phyloP scores from a whole-genome alignment of 1,284 basidiomycete genomes.

The Boletus smithii region DNA sequence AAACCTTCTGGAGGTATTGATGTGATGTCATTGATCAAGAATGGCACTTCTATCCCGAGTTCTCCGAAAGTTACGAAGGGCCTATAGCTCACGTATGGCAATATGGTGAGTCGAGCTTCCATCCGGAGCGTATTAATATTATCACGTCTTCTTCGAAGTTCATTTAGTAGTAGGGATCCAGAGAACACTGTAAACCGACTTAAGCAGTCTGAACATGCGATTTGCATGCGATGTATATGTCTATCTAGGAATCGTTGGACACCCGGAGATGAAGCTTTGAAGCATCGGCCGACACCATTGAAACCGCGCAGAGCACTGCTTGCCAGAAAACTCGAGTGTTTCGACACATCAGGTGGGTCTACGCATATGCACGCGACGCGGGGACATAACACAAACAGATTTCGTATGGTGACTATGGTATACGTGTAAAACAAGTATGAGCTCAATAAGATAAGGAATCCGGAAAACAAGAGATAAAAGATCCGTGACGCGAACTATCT shows the following conservation, averaged over 20 bases:
- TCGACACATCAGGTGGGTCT: constrained; percentile 6
- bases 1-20: not conserved
- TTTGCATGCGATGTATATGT: no score
- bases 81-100: constrained; percentile 7
- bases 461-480: constrained; percentile 4
- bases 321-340: not conserved
- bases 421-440: constrained; percentile 23
- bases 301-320: not conserved
- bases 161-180: constrained; percentile 1
- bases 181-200: not conserved
- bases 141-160: constrained; percentile 15
- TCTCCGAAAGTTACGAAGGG: not conserved
- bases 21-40: constrained; percentile 1
- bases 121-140: constrained; percentile 5
- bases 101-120: constrained; percentile 14
- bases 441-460: constrained; percentile 22
- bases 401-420: constrained; percentile 26
- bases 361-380: not conserved
- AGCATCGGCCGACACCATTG: not conserved
- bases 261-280: not conserved
- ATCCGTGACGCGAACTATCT: constrained; percentile 18
- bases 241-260: not conserved
- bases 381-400: constrained; percentile 16
- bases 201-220: not conserved
- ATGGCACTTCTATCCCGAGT: not conserved